Evolutionary conservation across 2,329 filamentous ascomycete genomes (phyloP), one percentile per base, ranked within the genome.

Genomic region (Cordyceps javanica): DNA sequence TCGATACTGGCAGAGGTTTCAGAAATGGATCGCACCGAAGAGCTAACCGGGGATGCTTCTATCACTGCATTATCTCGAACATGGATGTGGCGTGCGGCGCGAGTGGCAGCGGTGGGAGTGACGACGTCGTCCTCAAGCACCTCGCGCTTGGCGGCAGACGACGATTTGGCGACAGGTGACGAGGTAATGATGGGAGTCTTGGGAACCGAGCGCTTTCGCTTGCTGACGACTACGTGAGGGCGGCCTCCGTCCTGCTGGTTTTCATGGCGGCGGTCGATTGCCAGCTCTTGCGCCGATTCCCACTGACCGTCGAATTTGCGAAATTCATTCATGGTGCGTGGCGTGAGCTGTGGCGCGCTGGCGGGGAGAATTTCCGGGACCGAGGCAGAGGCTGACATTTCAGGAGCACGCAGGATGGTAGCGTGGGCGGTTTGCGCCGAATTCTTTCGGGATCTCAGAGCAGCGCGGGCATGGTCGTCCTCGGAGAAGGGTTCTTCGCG

Each of bases 401-500:
- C 66, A 8, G 72, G 69, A 19, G 67, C 60, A 45, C 70, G 74
- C n/a, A 73, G 72, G 34, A 77, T 72, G 3, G 76, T 76, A 48
- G 69, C 73, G 60, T 76, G 75, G 0, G 78, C 79, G 1, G 75
- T 72, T 58, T 70, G 73, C 3, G 72, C 62, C 11, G 75, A 80
- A 11, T 68, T 61, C n/a, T 69, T n/a, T 9, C 62, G 58, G n/a
- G 71, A 72, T 26, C 75, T 72, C 25, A 76, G 62, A 3, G 76
- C 76, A 14, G 73, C 72, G 57, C 66, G 74, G 41, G 68, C 70
- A 58, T 78, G 75, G 60, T 81, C 79, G 55, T 88, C 85, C 30
- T 84, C 83, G 21, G 86, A 87, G 1, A 82, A 82, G 19, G 78
- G 79, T 45, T 82, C 80, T 70, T 91, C 88, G 39, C 76, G 78